Percentiles rank a stretch among this genome's conserved stretches.
Evolutionary conservation across 306 rosid species (phyloP).

Genomic region (Neltuma alba): DNA sequence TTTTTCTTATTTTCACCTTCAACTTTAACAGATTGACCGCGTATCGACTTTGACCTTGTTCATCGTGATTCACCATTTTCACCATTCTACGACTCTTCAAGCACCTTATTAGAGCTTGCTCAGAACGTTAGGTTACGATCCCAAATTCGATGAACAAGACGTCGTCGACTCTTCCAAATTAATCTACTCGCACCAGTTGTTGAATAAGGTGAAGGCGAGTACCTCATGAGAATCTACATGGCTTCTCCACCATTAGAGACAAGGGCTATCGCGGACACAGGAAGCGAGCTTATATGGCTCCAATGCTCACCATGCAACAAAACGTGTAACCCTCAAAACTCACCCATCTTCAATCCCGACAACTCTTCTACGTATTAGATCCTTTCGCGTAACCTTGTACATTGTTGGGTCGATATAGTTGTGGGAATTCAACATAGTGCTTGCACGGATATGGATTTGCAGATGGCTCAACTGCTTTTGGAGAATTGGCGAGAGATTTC

Average conservation of each 20-base stretch:
- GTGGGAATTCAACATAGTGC: neutral
- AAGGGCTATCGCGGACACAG: conserved; percentile 14
- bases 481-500: conserved; percentile 11
- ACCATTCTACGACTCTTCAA: neutral
- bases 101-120: neutral
- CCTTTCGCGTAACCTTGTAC: neutral
- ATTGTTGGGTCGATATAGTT: neutral
- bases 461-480: neutral
- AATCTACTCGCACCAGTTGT: neutral
- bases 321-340: neutral
- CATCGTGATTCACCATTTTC: conserved; percentile 6
- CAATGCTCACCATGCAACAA: conserved; percentile 6
- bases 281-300: conserved; percentile 29
- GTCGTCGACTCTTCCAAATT: neutral
- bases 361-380: neutral
- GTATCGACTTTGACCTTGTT: neutral
- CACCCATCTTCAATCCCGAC: neutral
- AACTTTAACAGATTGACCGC: neutral
- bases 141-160: neutral
- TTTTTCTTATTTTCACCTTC: neutral
- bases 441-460: neutral
- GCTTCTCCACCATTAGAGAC: conserved; percentile 1
- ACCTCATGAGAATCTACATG: conserved; percentile 10
- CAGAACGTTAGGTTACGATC: neutral
- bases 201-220: neutral